Conservation (phyloP, 805 yeast species). For the Metschnikowia colocasiae region DNA sequence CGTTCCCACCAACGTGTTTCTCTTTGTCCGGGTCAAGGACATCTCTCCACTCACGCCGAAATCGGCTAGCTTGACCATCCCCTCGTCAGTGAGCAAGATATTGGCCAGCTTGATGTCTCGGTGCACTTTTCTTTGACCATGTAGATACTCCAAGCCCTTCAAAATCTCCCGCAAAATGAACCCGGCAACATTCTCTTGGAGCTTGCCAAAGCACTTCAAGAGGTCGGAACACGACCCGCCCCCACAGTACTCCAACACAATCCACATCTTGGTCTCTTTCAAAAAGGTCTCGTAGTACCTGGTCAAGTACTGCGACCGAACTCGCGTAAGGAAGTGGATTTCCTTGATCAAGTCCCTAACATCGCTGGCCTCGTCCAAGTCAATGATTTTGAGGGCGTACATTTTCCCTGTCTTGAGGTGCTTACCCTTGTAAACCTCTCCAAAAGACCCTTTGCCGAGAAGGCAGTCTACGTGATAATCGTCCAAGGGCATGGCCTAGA, state of each 20-base stretch:
- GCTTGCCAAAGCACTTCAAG: conserved; percentile 48
- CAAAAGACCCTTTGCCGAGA: conserved; percentile 80
- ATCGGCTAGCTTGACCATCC: conserved; percentile 79
- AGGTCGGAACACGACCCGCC: conserved; percentile 89
- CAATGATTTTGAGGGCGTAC: conserved; percentile 85
- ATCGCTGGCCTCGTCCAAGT: conserved; percentile 73
- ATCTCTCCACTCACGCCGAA: conserved; percentile 92
- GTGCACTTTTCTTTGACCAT: conserved; percentile 72
- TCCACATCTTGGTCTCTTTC: conserved; percentile 70
- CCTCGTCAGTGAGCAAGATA: conserved; percentile 65
- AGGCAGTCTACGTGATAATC: conserved; percentile 16
- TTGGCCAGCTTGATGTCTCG: conserved; percentile 91
- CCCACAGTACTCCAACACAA: conserved; percentile 92
- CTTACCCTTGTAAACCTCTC: conserved; percentile 72
- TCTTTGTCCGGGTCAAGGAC: conserved; percentile 44
- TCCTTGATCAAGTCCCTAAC: conserved; percentile 70
- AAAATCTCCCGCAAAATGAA: conserved; percentile 58
- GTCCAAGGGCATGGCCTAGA: conserved; percentile 14
- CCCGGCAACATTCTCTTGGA: conserved; percentile 52
- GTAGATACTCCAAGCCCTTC: conserved; percentile 73
- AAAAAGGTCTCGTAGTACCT: conserved; percentile 57
- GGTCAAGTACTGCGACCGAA: conserved; percentile 53
- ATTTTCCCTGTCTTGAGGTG: conserved; percentile 29
- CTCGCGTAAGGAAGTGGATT: conserved; percentile 53
- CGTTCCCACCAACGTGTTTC: conserved; percentile 86